Conservation (phyloP, 2,329 filamentous ascomycete genomes). For the Colletotrichum gloeosporioides region DNA sequence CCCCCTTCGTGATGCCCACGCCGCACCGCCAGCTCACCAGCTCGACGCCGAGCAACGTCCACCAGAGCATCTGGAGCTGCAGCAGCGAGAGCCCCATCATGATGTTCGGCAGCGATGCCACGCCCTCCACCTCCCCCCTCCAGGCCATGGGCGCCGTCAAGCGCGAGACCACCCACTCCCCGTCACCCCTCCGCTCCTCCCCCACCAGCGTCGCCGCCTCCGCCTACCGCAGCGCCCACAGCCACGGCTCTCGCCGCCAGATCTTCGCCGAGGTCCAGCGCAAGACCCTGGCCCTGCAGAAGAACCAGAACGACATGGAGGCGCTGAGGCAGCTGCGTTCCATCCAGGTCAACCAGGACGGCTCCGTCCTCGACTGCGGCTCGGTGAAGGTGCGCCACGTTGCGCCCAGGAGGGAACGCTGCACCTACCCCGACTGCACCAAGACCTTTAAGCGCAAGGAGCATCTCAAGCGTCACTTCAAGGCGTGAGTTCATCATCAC, state of each 20-base stretch:
- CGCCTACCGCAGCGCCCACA: constrained; percentile 28
- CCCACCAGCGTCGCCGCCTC: constrained; percentile 37
- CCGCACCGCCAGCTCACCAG: constrained; percentile 32
- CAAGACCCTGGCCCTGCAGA: constrained; percentile 49
- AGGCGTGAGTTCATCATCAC: constrained; percentile 46
- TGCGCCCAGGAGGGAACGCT: constrained; percentile 32
- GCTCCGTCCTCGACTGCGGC: constrained; percentile 18
- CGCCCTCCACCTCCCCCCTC: constrained; percentile 32
- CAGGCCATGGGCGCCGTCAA: constrained; percentile 37
- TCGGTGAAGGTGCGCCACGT: constrained; percentile 23
- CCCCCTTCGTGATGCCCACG: constrained; percentile 23
- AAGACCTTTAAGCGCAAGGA: constrained; percentile 58
- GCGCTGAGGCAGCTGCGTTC: constrained; percentile 22
- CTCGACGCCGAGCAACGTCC: constrained; percentile 41
- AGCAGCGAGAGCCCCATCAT: constrained; percentile 46
- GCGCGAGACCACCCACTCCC: constrained; percentile 37
- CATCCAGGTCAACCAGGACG: constrained; percentile 22
- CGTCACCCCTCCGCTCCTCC: constrained; percentile 31
- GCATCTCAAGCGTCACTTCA: constrained; percentile 60
- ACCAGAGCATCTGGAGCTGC: constrained; percentile 41
- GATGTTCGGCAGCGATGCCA: constrained; percentile 37
- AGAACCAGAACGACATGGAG: constrained; percentile 35
- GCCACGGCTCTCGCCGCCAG: constrained; percentile 36
- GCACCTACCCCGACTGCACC: constrained; percentile 50
- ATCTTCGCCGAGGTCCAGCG: constrained; percentile 48